Percentiles rank a stretch among this genome's conserved stretches.
These are phyloP conservation scores for Hsuehochloa calcarea DNA, from an alignment of 176 grass and related monocot genomes.

Conservation along the genomic window DNA sequence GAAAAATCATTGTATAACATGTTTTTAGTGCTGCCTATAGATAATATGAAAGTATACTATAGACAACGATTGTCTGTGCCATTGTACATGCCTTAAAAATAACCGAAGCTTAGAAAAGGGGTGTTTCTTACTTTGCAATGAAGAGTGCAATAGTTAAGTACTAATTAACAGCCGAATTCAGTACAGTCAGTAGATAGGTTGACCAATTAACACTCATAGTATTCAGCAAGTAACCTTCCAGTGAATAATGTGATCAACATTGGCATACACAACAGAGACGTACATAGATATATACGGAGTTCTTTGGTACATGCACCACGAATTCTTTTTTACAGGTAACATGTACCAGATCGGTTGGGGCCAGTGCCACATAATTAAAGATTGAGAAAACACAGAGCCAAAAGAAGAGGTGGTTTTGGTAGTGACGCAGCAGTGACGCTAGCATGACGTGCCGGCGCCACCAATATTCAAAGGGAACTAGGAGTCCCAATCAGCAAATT, in stretches of 20 bases:
- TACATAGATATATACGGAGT: neutral
- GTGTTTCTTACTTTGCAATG: neutral
- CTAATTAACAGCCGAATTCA: neutral
- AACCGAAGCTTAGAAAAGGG: neutral
- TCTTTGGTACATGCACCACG: neutral
- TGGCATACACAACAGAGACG: neutral
- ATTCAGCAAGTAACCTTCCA: neutral
- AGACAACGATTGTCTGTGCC: rapidly evolving
- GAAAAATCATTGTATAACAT: too few relatives aligned
- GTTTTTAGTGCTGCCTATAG: too few relatives aligned
- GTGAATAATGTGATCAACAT: slow-evolving; percentile 29
- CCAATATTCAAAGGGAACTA: neutral
- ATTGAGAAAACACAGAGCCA: neutral
- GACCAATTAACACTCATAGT: neutral
- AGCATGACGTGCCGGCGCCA: slow-evolving; percentile 20
- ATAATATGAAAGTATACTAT: too few relatives aligned
- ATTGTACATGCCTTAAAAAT: neutral
- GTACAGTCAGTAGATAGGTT: neutral
- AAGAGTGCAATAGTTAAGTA: neutral
- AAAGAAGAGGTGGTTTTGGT: neutral
- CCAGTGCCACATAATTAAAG: neutral
- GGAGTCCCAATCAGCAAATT: neutral
- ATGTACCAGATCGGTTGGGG: slow-evolving; percentile 16
- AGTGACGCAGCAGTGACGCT: slow-evolving; percentile 33
- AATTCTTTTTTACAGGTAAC: slow-evolving; percentile 24